These are phyloP conservation scores for Lecanicillium sp. DNA, from an alignment of 2,329 filamentous ascomycete species.

Conservation along the genomic window DNA sequence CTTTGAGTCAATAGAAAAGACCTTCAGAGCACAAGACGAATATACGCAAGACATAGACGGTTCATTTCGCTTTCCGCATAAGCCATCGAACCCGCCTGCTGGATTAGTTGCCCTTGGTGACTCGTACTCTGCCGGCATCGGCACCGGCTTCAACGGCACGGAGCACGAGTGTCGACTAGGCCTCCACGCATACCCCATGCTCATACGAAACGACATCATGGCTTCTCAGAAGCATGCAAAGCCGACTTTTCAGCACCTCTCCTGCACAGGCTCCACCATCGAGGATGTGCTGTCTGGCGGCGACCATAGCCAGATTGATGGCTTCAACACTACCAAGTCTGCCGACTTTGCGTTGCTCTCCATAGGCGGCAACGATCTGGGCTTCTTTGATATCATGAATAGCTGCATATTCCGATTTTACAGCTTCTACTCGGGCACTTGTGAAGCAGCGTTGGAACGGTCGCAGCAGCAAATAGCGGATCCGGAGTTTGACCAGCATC, in stretches of 20 bases:
- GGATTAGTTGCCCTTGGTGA: conserved; percentile 37
- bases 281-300: conserved; percentile 28
- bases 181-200: conserved; percentile 29
- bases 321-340: conserved; percentile 27
- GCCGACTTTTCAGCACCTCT: conserved; percentile 33
- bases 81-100: conserved; percentile 10
- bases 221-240: conserved; percentile 13
- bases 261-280: conserved; percentile 37
- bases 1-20: too few relatives aligned
- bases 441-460: conserved; percentile 28
- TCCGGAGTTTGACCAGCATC: conserved; percentile 28
- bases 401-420: conserved; percentile 42
- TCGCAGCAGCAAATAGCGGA: conserved; percentile 25
- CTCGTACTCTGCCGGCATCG: conserved; percentile 40
- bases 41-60: too few relatives aligned
- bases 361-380: conserved; percentile 40
- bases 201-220: conserved; percentile 30
- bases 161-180: conserved; percentile 35
- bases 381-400: conserved; percentile 41
- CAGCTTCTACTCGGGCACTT: conserved; percentile 37
- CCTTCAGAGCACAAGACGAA: too few relatives aligned
- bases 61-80: conserved; percentile 7
- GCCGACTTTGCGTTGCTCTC: conserved; percentile 36
- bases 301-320: conserved; percentile 31
- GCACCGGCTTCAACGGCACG: conserved; percentile 30